Percentiles rank a stretch among this genome's conserved stretches.
phyloP scores from a whole-genome alignment of 2,329 filamentous ascomycete genomes.

The Chaetomium sp. region DNA sequence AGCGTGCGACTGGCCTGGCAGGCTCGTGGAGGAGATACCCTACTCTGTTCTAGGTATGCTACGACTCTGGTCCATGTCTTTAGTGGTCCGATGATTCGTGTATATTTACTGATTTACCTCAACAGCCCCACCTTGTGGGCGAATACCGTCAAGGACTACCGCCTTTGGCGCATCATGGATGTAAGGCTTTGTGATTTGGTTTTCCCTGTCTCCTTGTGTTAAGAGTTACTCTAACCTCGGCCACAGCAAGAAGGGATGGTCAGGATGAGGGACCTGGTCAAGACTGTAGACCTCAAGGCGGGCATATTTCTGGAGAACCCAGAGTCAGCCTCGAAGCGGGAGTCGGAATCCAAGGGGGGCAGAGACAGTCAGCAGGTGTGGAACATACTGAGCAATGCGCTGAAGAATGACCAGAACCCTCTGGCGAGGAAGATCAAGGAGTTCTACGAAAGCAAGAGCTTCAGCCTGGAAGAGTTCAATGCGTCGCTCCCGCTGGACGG shows the following conservation, averaged over 20 bases:
- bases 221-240: background rate
- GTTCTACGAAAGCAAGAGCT: background rate
- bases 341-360: background rate
- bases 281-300: background rate
- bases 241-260: background rate
- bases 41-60: slow-evolving; percentile 1
- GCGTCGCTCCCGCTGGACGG: background rate
- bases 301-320: slow-evolving; percentile 1
- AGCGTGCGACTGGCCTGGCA: slow-evolving; percentile 2
- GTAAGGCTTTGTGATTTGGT: background rate
- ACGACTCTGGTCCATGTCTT: background rate
- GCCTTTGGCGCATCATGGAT: slow-evolving; percentile 3
- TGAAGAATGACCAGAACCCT: background rate
- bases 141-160: background rate
- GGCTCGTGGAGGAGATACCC: background rate
- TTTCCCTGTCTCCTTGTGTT: background rate
- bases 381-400: slow-evolving; percentile 2
- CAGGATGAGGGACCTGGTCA: background rate
- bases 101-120: slow-evolving; percentile 3
- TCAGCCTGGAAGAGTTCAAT: background rate
- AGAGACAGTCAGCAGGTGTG: background rate
- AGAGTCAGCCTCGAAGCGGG: background rate
- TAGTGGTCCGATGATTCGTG: background rate
- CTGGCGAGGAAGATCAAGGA: background rate
- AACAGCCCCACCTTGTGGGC: slow-evolving; percentile 1